Percentiles rank a stretch among this genome's conserved stretches.
These are phyloP conservation scores for Jaltomata sinuosa DNA, from an alignment of 257 asterid genomes.

Conservation along the genomic window DNA sequence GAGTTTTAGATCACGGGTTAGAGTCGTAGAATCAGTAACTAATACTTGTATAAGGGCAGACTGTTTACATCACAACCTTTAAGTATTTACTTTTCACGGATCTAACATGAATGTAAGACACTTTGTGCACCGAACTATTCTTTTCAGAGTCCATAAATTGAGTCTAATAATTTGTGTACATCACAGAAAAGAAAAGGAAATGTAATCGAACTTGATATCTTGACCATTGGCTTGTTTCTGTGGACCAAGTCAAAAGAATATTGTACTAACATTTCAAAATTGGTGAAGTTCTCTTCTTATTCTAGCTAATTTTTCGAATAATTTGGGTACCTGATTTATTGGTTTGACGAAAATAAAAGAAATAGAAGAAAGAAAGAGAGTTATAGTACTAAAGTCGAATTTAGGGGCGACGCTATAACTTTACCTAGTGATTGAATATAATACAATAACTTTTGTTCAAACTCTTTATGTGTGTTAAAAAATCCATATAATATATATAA, in stretches of 20 bases:
- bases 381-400: neutral
- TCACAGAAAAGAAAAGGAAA: neutral
- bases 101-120: too few species aligned
- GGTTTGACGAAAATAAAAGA: neutral
- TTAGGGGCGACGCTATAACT: neutral
- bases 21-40: fast-evolving
- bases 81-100: too few species aligned
- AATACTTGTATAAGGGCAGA: too few species aligned
- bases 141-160: neutral
- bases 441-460: too few species aligned
- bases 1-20: fast-evolving
- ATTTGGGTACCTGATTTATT: neutral
- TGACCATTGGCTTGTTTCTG: neutral
- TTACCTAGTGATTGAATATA: too few species aligned
- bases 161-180: neutral
- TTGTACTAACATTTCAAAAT: neutral
- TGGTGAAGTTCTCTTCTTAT: neutral
- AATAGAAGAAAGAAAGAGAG: neutral
- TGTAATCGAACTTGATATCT: neutral
- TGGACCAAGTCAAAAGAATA: neutral
- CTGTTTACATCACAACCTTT: too few species aligned
- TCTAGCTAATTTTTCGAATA: neutral
- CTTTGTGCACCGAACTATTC: too few species aligned
- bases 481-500: neutral
- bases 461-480: neutral